A percentile compares a stretch with the other conserved stretches of the same genome.
These are phyloP conservation scores for Huntiella omanensis DNA, from an alignment of 2,329 filamentous ascomycete genomes.

Conservation along the genomic window DNA sequence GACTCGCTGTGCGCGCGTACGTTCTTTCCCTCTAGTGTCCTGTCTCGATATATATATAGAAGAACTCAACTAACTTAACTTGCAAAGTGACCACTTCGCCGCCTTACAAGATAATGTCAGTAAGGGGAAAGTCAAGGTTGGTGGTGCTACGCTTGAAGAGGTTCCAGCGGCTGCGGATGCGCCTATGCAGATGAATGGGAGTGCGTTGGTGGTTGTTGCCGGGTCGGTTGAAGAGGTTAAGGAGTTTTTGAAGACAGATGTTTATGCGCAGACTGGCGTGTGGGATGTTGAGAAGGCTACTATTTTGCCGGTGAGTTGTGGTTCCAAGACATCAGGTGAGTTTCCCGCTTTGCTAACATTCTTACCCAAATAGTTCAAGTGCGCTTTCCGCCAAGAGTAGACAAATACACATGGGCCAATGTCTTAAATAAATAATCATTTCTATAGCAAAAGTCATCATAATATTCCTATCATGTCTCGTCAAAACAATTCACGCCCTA, in stretches of 20 bases:
- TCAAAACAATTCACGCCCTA: background rate
- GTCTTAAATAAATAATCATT: background rate
- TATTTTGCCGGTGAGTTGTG: conserved; percentile 27
- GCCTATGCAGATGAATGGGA: conserved; percentile 52
- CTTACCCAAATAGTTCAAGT: conserved; percentile 19
- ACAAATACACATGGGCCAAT: background rate
- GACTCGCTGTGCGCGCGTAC: conserved; percentile 40
- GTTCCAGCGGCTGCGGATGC: conserved; percentile 47
- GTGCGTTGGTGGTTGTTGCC: conserved; percentile 48
- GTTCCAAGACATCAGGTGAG: too few species aligned
- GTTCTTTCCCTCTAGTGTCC: conserved; percentile 15
- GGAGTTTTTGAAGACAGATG: conserved; percentile 47
- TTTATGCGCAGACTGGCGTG: conserved; percentile 53
- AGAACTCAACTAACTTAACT: background rate
- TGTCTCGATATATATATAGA: background rate
- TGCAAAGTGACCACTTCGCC: conserved; percentile 29
- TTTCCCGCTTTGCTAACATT: background rate
- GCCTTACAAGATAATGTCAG: conserved; percentile 33
- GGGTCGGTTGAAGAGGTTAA: conserved; percentile 51
- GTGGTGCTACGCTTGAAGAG: conserved; percentile 50
- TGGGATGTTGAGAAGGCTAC: conserved; percentile 59
- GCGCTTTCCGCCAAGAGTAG: conserved; percentile 22
- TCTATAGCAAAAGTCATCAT: too few species aligned
- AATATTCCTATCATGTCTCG: too few species aligned
- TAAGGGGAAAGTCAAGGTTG: conserved; percentile 41